phyloP scores from a whole-genome alignment of 1,284 basidiomycete species.

The Phylloporus sp. region DNA sequence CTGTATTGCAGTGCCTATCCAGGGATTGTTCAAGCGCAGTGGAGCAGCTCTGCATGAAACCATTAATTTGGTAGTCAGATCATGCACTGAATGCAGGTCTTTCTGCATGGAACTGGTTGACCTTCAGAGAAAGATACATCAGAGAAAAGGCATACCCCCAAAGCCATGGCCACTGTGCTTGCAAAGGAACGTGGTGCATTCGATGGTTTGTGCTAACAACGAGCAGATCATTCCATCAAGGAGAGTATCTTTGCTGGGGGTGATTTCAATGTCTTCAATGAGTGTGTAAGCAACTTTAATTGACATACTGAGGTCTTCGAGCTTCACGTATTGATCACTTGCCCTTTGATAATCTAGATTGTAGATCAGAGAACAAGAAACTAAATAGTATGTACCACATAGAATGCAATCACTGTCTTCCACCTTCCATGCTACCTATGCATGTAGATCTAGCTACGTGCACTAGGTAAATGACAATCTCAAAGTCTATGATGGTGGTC shows the following conservation, averaged over 20 bases:
- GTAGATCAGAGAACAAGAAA: slow-evolving; percentile 12
- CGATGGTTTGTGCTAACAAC: slow-evolving; percentile 36
- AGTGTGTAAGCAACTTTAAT: slow-evolving; percentile 39
- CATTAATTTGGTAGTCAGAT: slow-evolving; percentile 26
- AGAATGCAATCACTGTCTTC: slow-evolving; percentile 31
- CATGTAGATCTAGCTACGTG: slow-evolving; percentile 29
- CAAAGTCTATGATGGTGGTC: background rate
- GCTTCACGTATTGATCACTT: slow-evolving; percentile 30
- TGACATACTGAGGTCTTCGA: slow-evolving; percentile 27
- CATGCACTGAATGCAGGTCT: slow-evolving; percentile 16
- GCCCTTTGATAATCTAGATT: slow-evolving; percentile 31
- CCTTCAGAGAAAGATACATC: background rate
- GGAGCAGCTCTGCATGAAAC: slow-evolving; percentile 31
- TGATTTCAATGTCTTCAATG: slow-evolving; percentile 32
- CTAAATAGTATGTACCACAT: slow-evolving; percentile 21
- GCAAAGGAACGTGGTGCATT: slow-evolving; percentile 39
- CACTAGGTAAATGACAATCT: background rate
- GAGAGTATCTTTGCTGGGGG: slow-evolving; percentile 33
- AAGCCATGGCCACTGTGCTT: slow-evolving; percentile 40
- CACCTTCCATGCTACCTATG: slow-evolving; percentile 33
- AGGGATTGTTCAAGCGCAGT: slow-evolving; percentile 30
- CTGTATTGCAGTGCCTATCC: no score
- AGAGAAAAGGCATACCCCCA: slow-evolving; percentile 21
- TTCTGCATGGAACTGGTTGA: slow-evolving; percentile 16
- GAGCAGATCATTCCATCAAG: slow-evolving; percentile 33